Conservation (phyloP, 2,329 filamentous ascomycete genomes). For the Diaporthe citriasiana region DNA sequence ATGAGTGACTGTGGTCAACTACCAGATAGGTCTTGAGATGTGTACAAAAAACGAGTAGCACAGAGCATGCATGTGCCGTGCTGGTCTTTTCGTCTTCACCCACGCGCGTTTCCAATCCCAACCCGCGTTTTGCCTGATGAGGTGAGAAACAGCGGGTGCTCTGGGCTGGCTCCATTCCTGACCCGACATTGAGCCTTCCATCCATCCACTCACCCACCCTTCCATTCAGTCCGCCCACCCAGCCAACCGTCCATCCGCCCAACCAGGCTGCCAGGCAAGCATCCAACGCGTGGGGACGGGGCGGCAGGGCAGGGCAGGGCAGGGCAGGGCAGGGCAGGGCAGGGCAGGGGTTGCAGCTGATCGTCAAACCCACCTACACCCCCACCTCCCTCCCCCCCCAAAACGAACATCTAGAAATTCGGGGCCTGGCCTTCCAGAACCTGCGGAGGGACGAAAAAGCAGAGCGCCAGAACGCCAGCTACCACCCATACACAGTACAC, state of each 20-base stretch:
- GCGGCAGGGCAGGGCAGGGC: constrained; percentile 4
- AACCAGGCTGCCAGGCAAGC: not conserved
- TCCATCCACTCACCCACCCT: constrained; percentile 4
- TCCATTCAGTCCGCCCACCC: constrained; percentile 7
- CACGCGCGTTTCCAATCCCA: constrained; percentile 25
- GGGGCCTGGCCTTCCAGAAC: constrained; percentile 20
- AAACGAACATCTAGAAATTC: constrained; percentile 27
- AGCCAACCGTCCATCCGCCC: not conserved
- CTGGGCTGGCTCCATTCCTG: constrained; percentile 23
- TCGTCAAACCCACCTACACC: constrained; percentile 27
- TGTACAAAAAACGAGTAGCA: not conserved
- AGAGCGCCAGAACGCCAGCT: constrained; percentile 12
- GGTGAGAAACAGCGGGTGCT: constrained; percentile 33
- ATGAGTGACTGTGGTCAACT: too few relatives aligned
- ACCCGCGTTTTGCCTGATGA: constrained; percentile 33
- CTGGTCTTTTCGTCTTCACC: constrained; percentile 16
- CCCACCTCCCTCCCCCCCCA: too few relatives aligned
- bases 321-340: constrained; percentile 4
- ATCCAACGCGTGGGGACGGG: constrained; percentile 20
- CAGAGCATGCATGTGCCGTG: not conserved
- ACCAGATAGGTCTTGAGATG: too few relatives aligned
- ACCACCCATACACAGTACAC: not conserved
- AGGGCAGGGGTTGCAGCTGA: constrained; percentile 30
- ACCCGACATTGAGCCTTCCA: constrained; percentile 23
- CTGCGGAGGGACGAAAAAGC: constrained; percentile 24